Evolutionary conservation across 148 eudicot species (phyloP), one percentile per base, ranked within the genome.

Genomic region (Camellia granthamiana): DNA sequence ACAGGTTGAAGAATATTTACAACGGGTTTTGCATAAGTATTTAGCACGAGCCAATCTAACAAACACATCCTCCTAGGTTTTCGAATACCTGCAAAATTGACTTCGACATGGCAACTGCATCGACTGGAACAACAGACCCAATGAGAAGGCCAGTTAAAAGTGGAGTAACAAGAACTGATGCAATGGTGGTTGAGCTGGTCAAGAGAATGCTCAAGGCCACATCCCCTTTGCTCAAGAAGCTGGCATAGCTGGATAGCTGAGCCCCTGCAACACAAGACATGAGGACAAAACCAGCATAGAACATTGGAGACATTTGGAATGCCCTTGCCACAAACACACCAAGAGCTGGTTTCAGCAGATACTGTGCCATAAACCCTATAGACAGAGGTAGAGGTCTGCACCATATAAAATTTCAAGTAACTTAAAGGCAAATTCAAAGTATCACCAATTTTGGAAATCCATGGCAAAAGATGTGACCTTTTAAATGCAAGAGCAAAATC

Each of bases 201-300:
- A 96, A 84, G 9, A 96, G 89, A 70, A 96, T 91, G 87, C 99
- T 96, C 77, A 96, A 86, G 42, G 99, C 98, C 66, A 94, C 92
- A 30, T 96, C 98, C 44, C 98, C 97, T 86, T 92, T 96, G 90
- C 99, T 91, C 86, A 96, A 87, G 89, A 92, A 96, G 89, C 93
- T 93, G 18, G 98, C 99, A 81, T 96, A 96, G 83, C 99, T 96
- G 55, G 99, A 96, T 60, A 96, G 88, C 82, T 93, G 99, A 80
- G 99, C 99, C 76, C 99, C 99, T 0, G 99, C 88, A 51, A 96
- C 99, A 83, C 98, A 93, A 60, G 98, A 90, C 83, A 91, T 96
- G 70, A 96, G 94, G 76, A 93, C 89, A 77, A 93, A 95, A 7
- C 99, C 99, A 0, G 97, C 90, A 81, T 89, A 93, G 87, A 91